phyloP scores from a whole-genome alignment of 2,329 filamentous ascomycete species.

The Didymella keratinophila region DNA sequence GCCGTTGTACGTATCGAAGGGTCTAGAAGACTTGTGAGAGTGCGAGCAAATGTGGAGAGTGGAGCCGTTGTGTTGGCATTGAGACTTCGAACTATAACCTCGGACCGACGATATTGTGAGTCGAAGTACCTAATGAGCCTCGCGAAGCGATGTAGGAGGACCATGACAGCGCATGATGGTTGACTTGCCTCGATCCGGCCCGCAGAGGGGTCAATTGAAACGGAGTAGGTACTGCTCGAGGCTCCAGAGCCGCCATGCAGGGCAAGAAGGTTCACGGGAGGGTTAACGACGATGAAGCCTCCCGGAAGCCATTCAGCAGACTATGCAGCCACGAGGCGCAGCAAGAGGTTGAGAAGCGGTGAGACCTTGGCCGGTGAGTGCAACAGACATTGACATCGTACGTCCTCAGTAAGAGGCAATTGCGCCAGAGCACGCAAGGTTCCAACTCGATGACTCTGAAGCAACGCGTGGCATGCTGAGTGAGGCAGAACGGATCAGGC shows the following conservation, averaged over 20 bases:
- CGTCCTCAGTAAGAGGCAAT: slow-evolving; percentile 21
- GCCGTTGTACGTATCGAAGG: not conserved
- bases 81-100: not conserved
- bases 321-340: not conserved
- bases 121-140: not conserved
- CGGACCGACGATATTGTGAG: slow-evolving; percentile 2
- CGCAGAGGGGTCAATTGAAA: not conserved
- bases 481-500: slow-evolving; percentile 9
- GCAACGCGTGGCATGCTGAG: slow-evolving; percentile 28
- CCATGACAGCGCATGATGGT: not conserved
- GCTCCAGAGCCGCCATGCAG: slow-evolving; percentile 25
- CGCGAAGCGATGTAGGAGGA: not conserved
- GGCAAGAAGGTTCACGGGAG: slow-evolving; percentile 10
- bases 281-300: slow-evolving; percentile 4
- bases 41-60: slow-evolving; percentile 7
- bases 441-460: slow-evolving; percentile 26
- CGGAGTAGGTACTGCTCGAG: slow-evolving; percentile 8
- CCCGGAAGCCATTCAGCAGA: slow-evolving; percentile 5
- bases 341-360: slow-evolving; percentile 13
- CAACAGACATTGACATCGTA: slow-evolving; percentile 29
- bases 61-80: not conserved
- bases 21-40: slow-evolving; percentile 3
- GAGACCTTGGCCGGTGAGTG: slow-evolving; percentile 14
- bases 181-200: slow-evolving; percentile 2
- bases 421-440: slow-evolving; percentile 28